Conservation (phyloP, 352 stramenopile species). For the Globisporangium uncinulatum region DNA sequence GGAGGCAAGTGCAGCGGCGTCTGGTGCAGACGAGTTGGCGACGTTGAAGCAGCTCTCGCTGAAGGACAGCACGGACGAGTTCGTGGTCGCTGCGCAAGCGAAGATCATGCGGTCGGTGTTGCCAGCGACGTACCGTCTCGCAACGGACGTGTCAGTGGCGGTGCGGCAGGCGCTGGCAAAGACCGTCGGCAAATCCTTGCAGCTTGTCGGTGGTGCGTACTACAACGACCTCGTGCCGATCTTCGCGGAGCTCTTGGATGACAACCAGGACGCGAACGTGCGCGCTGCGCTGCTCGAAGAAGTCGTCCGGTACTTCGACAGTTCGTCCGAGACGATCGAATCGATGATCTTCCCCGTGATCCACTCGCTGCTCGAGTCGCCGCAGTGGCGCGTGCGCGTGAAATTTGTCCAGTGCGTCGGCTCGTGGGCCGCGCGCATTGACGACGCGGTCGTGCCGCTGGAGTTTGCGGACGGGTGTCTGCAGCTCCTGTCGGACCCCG, state of each 20-base stretch:
- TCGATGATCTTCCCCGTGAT: constrained; percentile 70
- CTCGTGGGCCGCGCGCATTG: constrained; percentile 66
- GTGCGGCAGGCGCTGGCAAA: constrained; percentile 70
- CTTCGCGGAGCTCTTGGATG: constrained; percentile 76
- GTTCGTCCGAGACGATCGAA: constrained; percentile 51
- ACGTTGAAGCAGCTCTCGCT: constrained; percentile 21
- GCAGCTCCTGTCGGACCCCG: constrained; percentile 53
- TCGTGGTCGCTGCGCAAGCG: constrained; percentile 49
- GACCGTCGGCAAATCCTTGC: constrained; percentile 67
- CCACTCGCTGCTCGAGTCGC: constrained; percentile 55
- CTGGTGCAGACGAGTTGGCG: not conserved
- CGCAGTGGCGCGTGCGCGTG: constrained; percentile 78
- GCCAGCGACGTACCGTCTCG: constrained; percentile 69
- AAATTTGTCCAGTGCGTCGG: constrained; percentile 84
- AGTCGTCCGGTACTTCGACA: constrained; percentile 73
- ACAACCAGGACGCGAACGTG: constrained; percentile 74
- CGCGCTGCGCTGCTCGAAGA: constrained; percentile 78
- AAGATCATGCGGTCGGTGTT: constrained; percentile 82
- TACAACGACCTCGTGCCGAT: constrained; percentile 83
- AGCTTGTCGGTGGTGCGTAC: constrained; percentile 56
- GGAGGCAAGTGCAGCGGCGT: constrained; percentile 9
- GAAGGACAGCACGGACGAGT: constrained; percentile 21
- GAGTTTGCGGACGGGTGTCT: constrained; percentile 75
- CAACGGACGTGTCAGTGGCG: constrained; percentile 70
- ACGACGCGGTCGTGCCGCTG: constrained; percentile 44